Evolutionary conservation across 106 monocot genomes (phyloP), one percentile per base, ranked within the genome.

Genomic region (Phalaenopsis aphrodite): DNA sequence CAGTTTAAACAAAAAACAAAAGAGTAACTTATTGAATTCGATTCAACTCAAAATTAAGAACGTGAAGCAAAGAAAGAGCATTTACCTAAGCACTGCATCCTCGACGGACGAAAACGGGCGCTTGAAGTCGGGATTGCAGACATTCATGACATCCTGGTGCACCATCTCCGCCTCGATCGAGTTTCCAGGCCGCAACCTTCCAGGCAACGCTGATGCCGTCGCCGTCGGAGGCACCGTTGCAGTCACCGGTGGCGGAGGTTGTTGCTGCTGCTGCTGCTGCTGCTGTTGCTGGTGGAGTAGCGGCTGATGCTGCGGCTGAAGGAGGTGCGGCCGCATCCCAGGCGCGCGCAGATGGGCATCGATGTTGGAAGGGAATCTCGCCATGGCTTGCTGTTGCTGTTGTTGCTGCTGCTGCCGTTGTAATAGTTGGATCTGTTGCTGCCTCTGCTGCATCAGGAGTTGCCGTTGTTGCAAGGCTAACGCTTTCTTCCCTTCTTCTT

Each of bases 351-450:
- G 90, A 76, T 93, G 95, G 52, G 88, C 91, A 87, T 94, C 94
- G 84, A 96, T 96, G 87, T 96, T 96, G 83, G 96, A 96, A 4
- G 96, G 96, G 65, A 96, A 94, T 17, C 94, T 90, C 10, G 91
- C 90, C 43, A 92, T 92, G n/a, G 92, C 94, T 30, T 86, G 85
- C 78, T 80, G 79, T 64, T 69, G 68, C 82, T 90, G 92, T 41
- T 87, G 89, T 42, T 80, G 80, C 11, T 74, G 77, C 57, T 78
- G 78, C 46, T 78, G 78, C 56, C 57, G 30, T 30, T 76, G 76
- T 46, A 76, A 48, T 3, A 76, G 76, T 1, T 48, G 49, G 24
- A 76, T 64, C 2, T 83, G 80, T 2, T 81, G 84, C 12, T 82
- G 82, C 18, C 73, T 82, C 41, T 79, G 81, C 42, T 79, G 81